Base-by-base conservation (phyloP, 1,284 basidiomycete species). In the Grifola frondosa region DNA sequence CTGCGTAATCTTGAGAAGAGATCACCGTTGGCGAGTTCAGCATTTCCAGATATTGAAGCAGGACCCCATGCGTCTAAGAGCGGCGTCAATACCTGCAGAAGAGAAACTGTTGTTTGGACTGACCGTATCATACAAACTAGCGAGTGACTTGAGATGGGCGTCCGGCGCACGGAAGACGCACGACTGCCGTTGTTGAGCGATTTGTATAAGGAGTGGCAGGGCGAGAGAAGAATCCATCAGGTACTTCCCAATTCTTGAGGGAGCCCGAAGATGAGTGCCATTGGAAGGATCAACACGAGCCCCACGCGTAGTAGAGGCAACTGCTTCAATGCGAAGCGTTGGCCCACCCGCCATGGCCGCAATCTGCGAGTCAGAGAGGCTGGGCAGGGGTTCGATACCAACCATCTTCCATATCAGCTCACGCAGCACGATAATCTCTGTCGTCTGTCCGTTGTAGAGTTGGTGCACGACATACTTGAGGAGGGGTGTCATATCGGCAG, bases 371-470 rank as follows among this genome's bases (percentile, higher is more conserved):
- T 97, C 91, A 1, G 92, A 91, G 32, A 98, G 72, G 62, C 84
- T 91, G 1, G 90, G 89, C 37, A 97, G 71, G 9, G 91, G 90
- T 59, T 97, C 89, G 50, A 97, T 91, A 5, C 91, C 94, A 4
- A 91, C 87, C 92, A 98, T 97, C 62, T 94, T 91, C 73, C 84
- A 88, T 44, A 99, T 90, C 40, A 99, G 71, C 61, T 97, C 94
- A 32, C 90, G 83, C 17, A 99, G 73, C 25, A 99, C 89, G 24
- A 96, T 78, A 33, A 99, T 81, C 58, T 98, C 97, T 15, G 90
- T 88, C 1, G 88, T 82, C 60, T 93, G 86, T 20, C 82, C 83
- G 42, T 82, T 82, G 59, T 88, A 80, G 32, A 99, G 74, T 59
- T 96, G 93, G 63, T 97, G 92, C 33, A 89, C 87, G 50, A 99